A percentile compares a stretch with the other conserved stretches of the same genome.
Evolutionary conservation across 2,329 filamentous ascomycete genomes (phyloP).

Genomic region (Paecilomyces sp.): DNA sequence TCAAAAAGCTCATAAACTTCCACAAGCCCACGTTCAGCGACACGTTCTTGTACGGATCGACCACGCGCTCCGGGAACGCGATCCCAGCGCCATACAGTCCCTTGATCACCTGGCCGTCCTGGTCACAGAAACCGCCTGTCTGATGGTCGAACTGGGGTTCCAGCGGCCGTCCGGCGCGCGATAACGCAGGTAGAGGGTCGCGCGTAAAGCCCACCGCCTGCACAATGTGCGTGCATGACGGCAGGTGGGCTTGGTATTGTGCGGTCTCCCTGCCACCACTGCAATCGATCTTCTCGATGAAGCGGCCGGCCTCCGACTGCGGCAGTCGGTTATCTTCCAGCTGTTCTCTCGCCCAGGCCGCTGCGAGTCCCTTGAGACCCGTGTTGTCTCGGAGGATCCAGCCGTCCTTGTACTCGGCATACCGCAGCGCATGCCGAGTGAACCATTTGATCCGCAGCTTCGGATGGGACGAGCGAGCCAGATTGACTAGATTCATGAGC

Average conservation of each 20-base stretch:
- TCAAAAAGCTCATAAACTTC: constrained; percentile 60
- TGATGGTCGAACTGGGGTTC: constrained; percentile 22
- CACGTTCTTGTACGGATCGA: constrained; percentile 55
- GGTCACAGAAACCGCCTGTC: constrained; percentile 43
- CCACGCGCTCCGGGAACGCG: constrained; percentile 55
- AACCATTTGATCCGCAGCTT: constrained; percentile 55
- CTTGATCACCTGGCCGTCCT: constrained; percentile 35
- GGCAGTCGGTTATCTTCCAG: constrained; percentile 47
- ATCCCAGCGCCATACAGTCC: constrained; percentile 57
- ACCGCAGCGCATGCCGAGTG: constrained; percentile 52
- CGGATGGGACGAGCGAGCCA: constrained; percentile 46
- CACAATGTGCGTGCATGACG: constrained; percentile 45
- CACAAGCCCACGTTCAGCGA: constrained; percentile 57
- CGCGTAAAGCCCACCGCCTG: constrained; percentile 54
- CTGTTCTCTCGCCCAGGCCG: constrained; percentile 52
- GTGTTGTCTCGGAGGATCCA: constrained; percentile 62
- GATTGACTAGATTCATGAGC: constrained; percentile 52
- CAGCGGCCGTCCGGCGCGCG: constrained; percentile 21
- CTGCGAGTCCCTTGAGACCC: constrained; percentile 56
- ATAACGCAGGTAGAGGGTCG: constrained; percentile 44
- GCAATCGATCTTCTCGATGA: constrained; percentile 44
- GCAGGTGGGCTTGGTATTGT: constrained; percentile 42
- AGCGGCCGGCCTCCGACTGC: constrained; percentile 38
- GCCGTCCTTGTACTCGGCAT: constrained; percentile 55
- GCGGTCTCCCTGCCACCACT: constrained; percentile 35